phyloP scores from a whole-genome alignment of 345 rosid species.

The Moricandia arvensis region DNA sequence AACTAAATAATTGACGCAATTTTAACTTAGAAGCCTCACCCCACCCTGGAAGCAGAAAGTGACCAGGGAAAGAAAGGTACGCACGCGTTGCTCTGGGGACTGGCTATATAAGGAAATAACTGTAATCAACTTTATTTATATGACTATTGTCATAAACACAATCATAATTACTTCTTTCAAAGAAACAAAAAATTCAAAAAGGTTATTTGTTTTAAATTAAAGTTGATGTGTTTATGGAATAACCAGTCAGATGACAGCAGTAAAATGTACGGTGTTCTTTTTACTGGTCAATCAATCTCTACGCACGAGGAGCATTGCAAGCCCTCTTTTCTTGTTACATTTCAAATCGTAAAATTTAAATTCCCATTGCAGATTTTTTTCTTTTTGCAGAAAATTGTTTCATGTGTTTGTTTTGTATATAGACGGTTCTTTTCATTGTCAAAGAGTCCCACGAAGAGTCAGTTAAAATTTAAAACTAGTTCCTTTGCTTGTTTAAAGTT shows the following conservation, averaged over 20 bases:
- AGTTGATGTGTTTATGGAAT: conserved; percentile 15
- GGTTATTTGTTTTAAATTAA: conserved; percentile 26
- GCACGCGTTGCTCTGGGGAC: conserved; percentile 27
- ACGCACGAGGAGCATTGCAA: conserved; percentile 25
- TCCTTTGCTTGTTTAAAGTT: background rate
- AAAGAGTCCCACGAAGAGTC: background rate
- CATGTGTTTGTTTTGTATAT: background rate
- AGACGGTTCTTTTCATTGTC: background rate
- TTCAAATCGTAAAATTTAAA: conserved; percentile 28
- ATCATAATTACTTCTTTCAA: background rate
- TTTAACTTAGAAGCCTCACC: background rate
- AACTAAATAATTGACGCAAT: background rate
- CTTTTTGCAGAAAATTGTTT: background rate
- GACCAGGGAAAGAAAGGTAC: conserved; percentile 16
- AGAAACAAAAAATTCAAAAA: background rate
- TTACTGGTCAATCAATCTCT: conserved; percentile 20
- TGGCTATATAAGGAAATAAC: conserved; percentile 20
- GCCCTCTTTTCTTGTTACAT: background rate
- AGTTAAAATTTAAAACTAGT: background rate
- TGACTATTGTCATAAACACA: background rate
- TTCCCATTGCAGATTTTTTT: background rate
- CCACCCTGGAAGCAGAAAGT: conserved; percentile 2
- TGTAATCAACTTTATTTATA: background rate
- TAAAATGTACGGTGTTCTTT: conserved; percentile 22
- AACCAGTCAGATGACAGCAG: conserved; percentile 28